phyloP scores from a whole-genome alignment of 2,329 filamentous ascomycete genomes.

The Trichoderma koningii region DNA sequence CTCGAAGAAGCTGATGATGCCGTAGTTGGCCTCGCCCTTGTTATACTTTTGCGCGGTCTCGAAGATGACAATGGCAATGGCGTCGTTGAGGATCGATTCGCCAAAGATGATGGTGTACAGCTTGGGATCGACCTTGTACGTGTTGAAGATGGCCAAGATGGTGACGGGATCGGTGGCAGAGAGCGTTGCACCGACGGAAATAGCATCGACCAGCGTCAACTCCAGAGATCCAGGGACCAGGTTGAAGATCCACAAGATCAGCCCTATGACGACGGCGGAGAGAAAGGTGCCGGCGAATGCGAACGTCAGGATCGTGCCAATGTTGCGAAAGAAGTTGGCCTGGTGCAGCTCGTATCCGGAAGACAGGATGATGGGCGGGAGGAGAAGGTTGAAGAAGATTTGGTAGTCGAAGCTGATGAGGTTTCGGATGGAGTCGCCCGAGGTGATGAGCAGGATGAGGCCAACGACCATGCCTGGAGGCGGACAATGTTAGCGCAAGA shows the following conservation, averaged over 20 bases:
- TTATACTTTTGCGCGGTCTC: slow-evolving; percentile 95
- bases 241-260: slow-evolving; percentile 88
- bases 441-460: slow-evolving; percentile 78
- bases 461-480: slow-evolving; percentile 90
- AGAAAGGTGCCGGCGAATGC: slow-evolving; percentile 97
- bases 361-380: slow-evolving; percentile 97
- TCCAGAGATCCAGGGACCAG: slow-evolving; percentile 79
- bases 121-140: slow-evolving; percentile 98
- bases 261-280: slow-evolving; percentile 89
- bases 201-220: slow-evolving; percentile 91
- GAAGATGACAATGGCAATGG: slow-evolving; percentile 97
- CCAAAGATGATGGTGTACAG: slow-evolving; percentile 98
- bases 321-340: slow-evolving; percentile 98
- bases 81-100: slow-evolving; percentile 97
- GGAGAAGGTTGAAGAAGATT: slow-evolving; percentile 98
- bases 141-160: slow-evolving; percentile 97
- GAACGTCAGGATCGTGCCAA: slow-evolving; percentile 95
- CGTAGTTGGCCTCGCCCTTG: slow-evolving; percentile 71
- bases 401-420: slow-evolving; percentile 97
- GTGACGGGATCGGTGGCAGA: slow-evolving; percentile 97
- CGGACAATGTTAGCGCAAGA: neutral
- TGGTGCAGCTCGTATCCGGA: slow-evolving; percentile 98
- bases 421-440: slow-evolving; percentile 80
- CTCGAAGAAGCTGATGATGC: slow-evolving; percentile 81
- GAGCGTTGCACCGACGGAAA: slow-evolving; percentile 92